Evolutionary conservation across 2,329 filamentous ascomycete genomes (phyloP), one percentile per base, ranked within the genome.

Genomic region (Thelonectria olida): DNA sequence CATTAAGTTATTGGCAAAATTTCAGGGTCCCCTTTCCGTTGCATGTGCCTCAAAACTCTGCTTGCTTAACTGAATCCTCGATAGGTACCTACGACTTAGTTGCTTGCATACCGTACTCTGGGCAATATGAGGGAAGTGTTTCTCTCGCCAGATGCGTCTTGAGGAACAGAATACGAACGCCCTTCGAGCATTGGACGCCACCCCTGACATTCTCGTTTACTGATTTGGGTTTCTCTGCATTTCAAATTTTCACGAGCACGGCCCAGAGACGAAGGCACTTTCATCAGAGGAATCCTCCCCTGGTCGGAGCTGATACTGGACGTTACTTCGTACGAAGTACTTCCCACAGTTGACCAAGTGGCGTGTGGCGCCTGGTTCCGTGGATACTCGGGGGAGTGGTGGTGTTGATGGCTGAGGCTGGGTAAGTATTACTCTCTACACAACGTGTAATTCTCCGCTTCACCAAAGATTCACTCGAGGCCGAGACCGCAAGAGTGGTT

Each of bases 291-390:
- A 34, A 34, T 34, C 31, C 13, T 34, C 31, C 31, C 25, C 25
- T 27, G 25, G 25, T 27, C 25, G 25, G n/a, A n/a, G n/a, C n/a
- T n/a, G n/a, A n/a, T n/a, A n/a, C n/a, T n/a, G n/a, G n/a, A n/a
- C n/a, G n/a, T n/a, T n/a, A n/a, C n/a, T n/a, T n/a, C n/a, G n/a
- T n/a, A n/a, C n/a, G n/a, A n/a, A n/a, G n/a, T n/a, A n/a, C n/a
- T n/a, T n/a, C n/a, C n/a, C n/a, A n/a, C n/a, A n/a, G n/a, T n/a
- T n/a, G n/a, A n/a, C n/a, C n/a, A n/a, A n/a, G 57, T 56, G 58
- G 58, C 58, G 54, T 58, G 53, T 61, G 58, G 51, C 58, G 51
- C 48, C 45, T 28, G 52, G 31, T 39, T 45, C 28, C 15, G 39
- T 41, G 45, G 25, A 25, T 55, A 49, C 19, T 49, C 25, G 25